phyloP scores from a whole-genome alignment of 73 alveolate genomes.

The Blepharisma stoltei region DNA sequence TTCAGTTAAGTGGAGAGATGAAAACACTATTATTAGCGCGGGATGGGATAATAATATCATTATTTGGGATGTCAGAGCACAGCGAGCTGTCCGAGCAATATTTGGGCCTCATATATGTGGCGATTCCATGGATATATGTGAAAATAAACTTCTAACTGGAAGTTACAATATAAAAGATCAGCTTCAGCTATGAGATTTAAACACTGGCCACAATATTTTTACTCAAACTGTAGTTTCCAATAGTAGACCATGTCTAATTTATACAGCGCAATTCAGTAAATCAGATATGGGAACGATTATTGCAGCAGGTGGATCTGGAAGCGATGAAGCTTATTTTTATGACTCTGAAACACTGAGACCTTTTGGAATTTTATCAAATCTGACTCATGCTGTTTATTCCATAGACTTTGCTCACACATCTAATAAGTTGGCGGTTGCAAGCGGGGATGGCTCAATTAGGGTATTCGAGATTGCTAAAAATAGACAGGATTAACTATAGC shows the following conservation, averaged over 20 bases:
- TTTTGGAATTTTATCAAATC: constrained; percentile 25
- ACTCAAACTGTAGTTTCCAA: constrained; percentile 32
- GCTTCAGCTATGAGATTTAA: constrained; percentile 63
- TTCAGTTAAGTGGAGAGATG: constrained; percentile 49
- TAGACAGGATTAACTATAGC: no score
- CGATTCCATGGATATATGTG: constrained; percentile 57
- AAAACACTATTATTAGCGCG: constrained; percentile 51
- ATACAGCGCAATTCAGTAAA: constrained; percentile 30
- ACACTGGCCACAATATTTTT: constrained; percentile 40
- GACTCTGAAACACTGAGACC: constrained; percentile 30
- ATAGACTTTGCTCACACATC: constrained; percentile 65
- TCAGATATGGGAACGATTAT: constrained; percentile 31
- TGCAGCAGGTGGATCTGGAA: constrained; percentile 52
- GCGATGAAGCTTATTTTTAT: constrained; percentile 39
- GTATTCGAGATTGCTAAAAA: constrained; percentile 35
- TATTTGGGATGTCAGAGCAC: constrained; percentile 54
- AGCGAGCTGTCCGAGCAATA: constrained; percentile 48
- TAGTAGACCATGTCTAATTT: constrained; percentile 41
- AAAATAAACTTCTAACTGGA: constrained; percentile 60
- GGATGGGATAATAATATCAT: constrained; percentile 70
- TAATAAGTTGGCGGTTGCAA: constrained; percentile 74
- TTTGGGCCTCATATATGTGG: constrained; percentile 66
- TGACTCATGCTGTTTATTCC: constrained; percentile 48
- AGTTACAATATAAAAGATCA: constrained; percentile 60
- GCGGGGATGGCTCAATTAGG: constrained; percentile 78